These are phyloP conservation scores for Erigeron canadensis DNA, from an alignment of 129 eudicot genomes.

Conservation along the genomic window DNA sequence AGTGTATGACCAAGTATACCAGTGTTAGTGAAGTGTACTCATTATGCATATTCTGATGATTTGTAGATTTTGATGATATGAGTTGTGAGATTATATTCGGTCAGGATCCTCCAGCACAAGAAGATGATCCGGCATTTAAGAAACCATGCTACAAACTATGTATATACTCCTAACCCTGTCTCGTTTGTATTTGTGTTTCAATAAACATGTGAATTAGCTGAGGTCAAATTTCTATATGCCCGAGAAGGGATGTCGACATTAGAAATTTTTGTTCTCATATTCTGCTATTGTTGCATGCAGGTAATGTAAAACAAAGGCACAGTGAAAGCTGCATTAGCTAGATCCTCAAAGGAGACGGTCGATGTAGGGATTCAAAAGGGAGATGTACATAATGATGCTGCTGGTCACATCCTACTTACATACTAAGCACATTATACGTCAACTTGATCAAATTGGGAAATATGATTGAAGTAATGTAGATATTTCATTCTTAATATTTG, in stretches of 20 bases:
- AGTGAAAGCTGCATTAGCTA: constrained; percentile 46
- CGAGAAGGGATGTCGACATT: background rate
- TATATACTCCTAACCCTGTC: constrained; percentile 26
- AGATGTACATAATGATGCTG: constrained; percentile 8
- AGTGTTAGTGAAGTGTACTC: constrained; percentile 6
- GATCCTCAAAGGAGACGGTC: constrained; percentile 14
- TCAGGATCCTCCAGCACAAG: constrained; percentile 67
- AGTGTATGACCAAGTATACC: constrained; percentile 7
- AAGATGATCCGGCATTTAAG: constrained; percentile 69
- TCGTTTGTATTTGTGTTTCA: background rate
- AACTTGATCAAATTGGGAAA: background rate
- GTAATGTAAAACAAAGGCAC: constrained; percentile 50
- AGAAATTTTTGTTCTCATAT: constrained; percentile 10
- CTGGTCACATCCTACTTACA: constrained; percentile 18
- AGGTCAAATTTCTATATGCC: background rate
- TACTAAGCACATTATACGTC: constrained; percentile 14
- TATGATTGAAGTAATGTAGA: too few species aligned
- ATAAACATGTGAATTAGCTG: background rate
- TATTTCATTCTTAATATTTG: too few species aligned
- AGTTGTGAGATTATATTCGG: constrained; percentile 95
- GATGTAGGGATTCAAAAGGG: constrained; percentile 7
- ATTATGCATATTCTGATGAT: constrained; percentile 18
- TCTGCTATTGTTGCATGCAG: constrained; percentile 44
- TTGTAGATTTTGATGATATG: constrained; percentile 94
- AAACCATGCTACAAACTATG: constrained; percentile 93